These are phyloP conservation scores for Cinchona pubescens DNA, from an alignment of 257 asterid species.

Conservation along the genomic window DNA sequence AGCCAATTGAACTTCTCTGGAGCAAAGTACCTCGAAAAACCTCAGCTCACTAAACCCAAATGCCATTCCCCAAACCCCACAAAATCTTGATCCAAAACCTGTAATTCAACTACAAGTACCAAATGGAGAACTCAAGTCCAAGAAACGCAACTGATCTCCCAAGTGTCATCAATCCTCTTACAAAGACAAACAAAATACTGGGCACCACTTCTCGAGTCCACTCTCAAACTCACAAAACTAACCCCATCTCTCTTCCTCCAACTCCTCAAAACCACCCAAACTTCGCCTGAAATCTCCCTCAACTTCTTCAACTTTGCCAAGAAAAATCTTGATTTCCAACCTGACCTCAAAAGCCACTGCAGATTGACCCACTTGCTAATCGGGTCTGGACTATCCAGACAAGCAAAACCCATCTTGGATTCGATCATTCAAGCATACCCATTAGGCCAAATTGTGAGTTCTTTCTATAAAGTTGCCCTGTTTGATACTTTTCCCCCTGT, in stretches of 20 bases:
- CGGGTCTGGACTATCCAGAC: conserved; percentile 44
- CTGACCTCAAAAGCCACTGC: conserved; percentile 52
- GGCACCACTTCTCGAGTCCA: conserved; percentile 58
- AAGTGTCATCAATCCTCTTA: conserved; percentile 54
- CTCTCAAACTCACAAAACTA: conserved; percentile 25
- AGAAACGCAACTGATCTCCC: conserved; percentile 19
- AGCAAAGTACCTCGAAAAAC: too few species aligned
- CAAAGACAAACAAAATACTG: conserved; percentile 67
- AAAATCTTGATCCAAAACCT: too few species aligned
- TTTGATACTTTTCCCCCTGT: conserved; percentile 29
- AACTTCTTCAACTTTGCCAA: conserved; percentile 66
- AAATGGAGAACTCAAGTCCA: too few species aligned
- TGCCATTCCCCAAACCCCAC: too few species aligned
- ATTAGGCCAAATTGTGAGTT: conserved; percentile 43
- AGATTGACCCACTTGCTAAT: conserved; percentile 44
- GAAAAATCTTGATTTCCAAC: conserved; percentile 49
- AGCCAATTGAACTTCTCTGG: too few species aligned
- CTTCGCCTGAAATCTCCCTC: conserved; percentile 51
- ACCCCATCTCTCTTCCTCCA: conserved; percentile 55
- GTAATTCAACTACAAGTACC: too few species aligned
- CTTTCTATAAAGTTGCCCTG: conserved; percentile 34
- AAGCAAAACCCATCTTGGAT: conserved; percentile 52
- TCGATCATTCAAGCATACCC: conserved; percentile 46
- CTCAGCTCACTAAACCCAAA: too few species aligned
- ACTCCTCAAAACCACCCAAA: conserved; percentile 48